Conservation (phyloP, 2,329 filamentous ascomycete species). For the Paracoccidioides brasiliensis region DNA sequence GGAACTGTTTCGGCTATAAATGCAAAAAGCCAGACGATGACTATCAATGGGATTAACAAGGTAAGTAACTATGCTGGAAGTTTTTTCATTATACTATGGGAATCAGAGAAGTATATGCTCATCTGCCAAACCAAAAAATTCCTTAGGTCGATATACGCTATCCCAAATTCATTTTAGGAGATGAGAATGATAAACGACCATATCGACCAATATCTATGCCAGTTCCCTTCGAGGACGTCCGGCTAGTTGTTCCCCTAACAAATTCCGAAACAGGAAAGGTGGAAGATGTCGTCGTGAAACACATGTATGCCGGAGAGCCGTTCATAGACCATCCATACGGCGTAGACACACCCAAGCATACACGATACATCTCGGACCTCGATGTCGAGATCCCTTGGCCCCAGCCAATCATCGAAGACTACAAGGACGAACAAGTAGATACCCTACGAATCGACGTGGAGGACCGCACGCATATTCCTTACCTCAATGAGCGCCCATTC, state of each 20-base stretch:
- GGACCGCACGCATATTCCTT: conserved; percentile 62
- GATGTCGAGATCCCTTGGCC: conserved; percentile 70
- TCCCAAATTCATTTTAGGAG: conserved; percentile 23
- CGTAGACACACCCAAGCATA: conserved; percentile 28
- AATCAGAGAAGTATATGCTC: neutral
- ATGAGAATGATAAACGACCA: conserved; percentile 27
- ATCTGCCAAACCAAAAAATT: neutral
- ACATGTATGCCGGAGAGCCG: conserved; percentile 45
- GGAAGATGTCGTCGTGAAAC: conserved; percentile 65
- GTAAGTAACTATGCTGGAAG: conserved; percentile 35
- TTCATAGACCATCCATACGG: conserved; percentile 39
- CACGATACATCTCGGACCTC: conserved; percentile 52
- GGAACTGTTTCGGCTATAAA: conserved; percentile 52
- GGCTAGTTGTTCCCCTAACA: conserved; percentile 64
- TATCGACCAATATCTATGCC: conserved; percentile 41
- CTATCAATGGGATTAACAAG: conserved; percentile 49
- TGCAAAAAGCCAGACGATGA: conserved; percentile 42
- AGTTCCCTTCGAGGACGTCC: conserved; percentile 57
- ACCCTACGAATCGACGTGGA: conserved; percentile 67
- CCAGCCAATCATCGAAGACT: conserved; percentile 36
- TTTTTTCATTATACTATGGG: neutral
- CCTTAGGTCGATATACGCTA: conserved; percentile 30
- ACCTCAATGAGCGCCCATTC: conserved; percentile 63
- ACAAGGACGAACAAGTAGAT: conserved; percentile 49
- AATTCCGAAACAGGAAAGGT: conserved; percentile 51